A percentile compares a stretch with the other conserved stretches of the same genome.
phyloP scores from a whole-genome alignment of 139 green algal species.

The Closterium sp. region DNA sequence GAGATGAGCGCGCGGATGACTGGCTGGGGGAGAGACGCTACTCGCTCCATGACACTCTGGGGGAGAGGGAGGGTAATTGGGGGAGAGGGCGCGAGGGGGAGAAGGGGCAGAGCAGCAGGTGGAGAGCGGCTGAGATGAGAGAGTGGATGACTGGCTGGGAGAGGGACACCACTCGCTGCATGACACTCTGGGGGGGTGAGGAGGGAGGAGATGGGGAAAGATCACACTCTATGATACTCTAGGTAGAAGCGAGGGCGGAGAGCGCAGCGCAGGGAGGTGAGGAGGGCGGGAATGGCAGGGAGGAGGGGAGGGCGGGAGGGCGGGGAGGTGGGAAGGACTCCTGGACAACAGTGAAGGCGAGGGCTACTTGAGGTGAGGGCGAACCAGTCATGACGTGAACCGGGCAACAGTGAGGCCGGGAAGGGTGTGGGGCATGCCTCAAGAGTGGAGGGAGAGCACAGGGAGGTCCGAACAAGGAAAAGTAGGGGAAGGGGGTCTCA shows the following conservation, averaged over 20 bases:
- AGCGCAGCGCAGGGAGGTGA: too few species aligned
- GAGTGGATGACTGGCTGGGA: not conserved
- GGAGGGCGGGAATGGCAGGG: too few species aligned
- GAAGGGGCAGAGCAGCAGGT: not conserved
- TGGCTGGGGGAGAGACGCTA: conserved; percentile 52
- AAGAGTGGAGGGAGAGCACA: conserved; percentile 18
- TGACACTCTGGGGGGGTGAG: not conserved
- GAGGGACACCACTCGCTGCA: not conserved
- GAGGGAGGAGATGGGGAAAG: too few species aligned
- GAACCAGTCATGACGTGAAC: too few species aligned
- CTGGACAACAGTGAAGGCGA: too few species aligned
- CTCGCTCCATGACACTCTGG: conserved; percentile 66
- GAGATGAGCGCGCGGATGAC: conserved; percentile 30
- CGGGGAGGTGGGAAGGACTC: too few species aligned
- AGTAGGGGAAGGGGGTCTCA: conserved; percentile 27
- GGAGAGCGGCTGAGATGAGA: not conserved
- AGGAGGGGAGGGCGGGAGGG: too few species aligned
- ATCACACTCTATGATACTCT: too few species aligned
- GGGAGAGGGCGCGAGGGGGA: not conserved
- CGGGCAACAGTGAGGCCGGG: not conserved
- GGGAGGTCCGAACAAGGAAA: not conserved
- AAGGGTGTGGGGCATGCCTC: not conserved
- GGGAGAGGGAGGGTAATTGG: not conserved
- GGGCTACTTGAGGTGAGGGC: too few species aligned
- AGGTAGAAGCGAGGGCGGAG: too few species aligned